Evolutionary conservation across 1,284 basidiomycete genomes (phyloP).

Genomic region (Leccinum griseonigrum): DNA sequence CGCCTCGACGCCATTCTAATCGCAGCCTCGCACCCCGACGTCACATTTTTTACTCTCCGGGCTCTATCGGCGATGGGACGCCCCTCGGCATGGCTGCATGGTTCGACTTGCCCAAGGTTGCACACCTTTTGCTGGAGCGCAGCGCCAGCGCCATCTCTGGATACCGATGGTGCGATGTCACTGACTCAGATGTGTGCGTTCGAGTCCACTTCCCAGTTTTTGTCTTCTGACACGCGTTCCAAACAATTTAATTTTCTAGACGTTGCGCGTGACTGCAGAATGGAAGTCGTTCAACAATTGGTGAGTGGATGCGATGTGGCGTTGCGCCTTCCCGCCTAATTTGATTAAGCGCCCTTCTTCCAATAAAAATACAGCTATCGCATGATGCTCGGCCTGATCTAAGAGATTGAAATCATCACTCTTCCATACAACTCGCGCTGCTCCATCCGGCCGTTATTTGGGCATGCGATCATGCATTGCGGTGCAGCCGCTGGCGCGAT

Average conservation of each 20-base stretch:
- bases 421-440: constrained; percentile 64
- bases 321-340: neutral
- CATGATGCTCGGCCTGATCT: constrained; percentile 70
- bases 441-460: constrained; percentile 60
- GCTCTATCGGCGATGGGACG: constrained; percentile 66
- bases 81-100: constrained; percentile 74
- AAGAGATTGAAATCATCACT: constrained; percentile 64
- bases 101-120: constrained; percentile 59
- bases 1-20: constrained; percentile 55
- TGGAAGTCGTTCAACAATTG: constrained; percentile 59
- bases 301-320: constrained; percentile 39
- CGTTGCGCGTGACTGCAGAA: constrained; percentile 66
- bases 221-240: neutral
- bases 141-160: constrained; percentile 59
- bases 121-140: constrained; percentile 56
- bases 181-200: constrained; percentile 65
- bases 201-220: constrained; percentile 5
- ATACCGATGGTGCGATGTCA: constrained; percentile 67
- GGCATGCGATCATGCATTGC: constrained; percentile 64
- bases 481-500: constrained; percentile 56
- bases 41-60: constrained; percentile 63
- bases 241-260: constrained; percentile 41
- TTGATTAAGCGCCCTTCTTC: constrained; percentile 4
- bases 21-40: constrained; percentile 50
- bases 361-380: constrained; percentile 41